phyloP scores from a whole-genome alignment of 2,329 filamentous ascomycete species.

The Teratosphaeria pseudoeucalypti region DNA sequence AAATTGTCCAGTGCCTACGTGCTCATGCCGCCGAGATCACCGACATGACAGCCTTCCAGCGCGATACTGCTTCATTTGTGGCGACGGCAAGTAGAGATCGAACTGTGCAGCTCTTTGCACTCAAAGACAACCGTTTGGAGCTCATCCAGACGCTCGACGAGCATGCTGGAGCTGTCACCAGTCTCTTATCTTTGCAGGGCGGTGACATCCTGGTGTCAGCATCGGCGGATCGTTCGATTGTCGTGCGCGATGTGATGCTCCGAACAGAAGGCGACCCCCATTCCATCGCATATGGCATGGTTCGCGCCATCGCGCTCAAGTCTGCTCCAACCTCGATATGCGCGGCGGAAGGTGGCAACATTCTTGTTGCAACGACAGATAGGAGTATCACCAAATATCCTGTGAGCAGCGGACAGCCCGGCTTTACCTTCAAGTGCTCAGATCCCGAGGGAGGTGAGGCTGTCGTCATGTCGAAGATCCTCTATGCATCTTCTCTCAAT shows the following conservation, averaged over 20 bases:
- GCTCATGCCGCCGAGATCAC: conserved; percentile 81
- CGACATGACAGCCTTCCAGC: conserved; percentile 63
- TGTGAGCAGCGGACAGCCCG: conserved; percentile 52
- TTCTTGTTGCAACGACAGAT: conserved; percentile 54
- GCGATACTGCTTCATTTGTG: conserved; percentile 53
- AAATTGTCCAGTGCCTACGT: conserved; percentile 61
- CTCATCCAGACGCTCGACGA: conserved; percentile 87
- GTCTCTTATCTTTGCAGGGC: conserved; percentile 64
- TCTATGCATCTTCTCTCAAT: conserved; percentile 47
- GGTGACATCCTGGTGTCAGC: conserved; percentile 63
- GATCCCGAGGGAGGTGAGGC: conserved; percentile 73
- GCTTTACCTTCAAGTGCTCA: conserved; percentile 68
- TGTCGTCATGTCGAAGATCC: conserved; percentile 71
- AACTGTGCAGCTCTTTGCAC: conserved; percentile 80
- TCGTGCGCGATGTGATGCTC: conserved; percentile 67
- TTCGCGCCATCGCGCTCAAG: conserved; percentile 70
- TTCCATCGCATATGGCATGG: conserved; percentile 64
- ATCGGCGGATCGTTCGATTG: conserved; percentile 77
- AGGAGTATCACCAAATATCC: conserved; percentile 47
- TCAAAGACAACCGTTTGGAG: conserved; percentile 39
- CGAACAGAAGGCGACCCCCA: conserved; percentile 51
- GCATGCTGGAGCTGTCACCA: conserved; percentile 75
- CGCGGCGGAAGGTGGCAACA: conserved; percentile 48
- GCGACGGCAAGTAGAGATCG: conserved; percentile 81
- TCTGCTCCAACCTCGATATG: conserved; percentile 79